Conservation (phyloP, 208 protist genomes). For the Phytomonas francai region DNA sequence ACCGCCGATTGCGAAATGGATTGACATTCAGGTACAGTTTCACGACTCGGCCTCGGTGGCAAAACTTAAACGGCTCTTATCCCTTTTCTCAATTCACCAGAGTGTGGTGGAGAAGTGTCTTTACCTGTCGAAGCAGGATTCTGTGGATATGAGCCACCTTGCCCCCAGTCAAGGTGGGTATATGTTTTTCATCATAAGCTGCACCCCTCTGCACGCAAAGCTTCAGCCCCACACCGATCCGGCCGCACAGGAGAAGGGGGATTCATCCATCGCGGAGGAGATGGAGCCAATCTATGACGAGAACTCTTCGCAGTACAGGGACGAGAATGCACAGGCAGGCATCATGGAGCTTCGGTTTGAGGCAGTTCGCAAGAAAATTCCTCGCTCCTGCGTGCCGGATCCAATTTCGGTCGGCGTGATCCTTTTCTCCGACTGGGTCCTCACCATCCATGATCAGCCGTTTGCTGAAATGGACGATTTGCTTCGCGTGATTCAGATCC, state of each 20-base stretch:
- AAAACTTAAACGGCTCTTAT: constrained; percentile 38
- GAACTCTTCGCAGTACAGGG: background rate
- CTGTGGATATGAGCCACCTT: constrained; percentile 30
- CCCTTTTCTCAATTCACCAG: constrained; percentile 46
- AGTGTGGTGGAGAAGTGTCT: constrained; percentile 56
- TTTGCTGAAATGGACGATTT: constrained; percentile 84
- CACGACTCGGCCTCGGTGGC: constrained; percentile 17
- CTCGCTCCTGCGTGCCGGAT: constrained; percentile 36
- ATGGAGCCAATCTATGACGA: background rate
- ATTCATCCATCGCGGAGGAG: background rate
- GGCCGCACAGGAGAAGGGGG: background rate
- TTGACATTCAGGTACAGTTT: constrained; percentile 67
- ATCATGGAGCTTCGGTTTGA: constrained; percentile 81
- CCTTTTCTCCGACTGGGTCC: constrained; percentile 75
- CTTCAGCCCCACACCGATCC: background rate
- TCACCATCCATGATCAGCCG: constrained; percentile 80
- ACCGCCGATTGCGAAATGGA: constrained; percentile 52
- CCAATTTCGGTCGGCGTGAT: constrained; percentile 57
- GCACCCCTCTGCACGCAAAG: constrained; percentile 38
- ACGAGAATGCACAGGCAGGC: constrained; percentile 9
- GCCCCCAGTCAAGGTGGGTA: constrained; percentile 31
- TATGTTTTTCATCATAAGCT: constrained; percentile 64
- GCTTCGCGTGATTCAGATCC: constrained; percentile 66
- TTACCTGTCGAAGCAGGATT: constrained; percentile 54
- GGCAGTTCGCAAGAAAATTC: constrained; percentile 38